Base-by-base conservation (phyloP, 1,284 basidiomycete genomes). In the Rhizoctonia solani region DNA sequence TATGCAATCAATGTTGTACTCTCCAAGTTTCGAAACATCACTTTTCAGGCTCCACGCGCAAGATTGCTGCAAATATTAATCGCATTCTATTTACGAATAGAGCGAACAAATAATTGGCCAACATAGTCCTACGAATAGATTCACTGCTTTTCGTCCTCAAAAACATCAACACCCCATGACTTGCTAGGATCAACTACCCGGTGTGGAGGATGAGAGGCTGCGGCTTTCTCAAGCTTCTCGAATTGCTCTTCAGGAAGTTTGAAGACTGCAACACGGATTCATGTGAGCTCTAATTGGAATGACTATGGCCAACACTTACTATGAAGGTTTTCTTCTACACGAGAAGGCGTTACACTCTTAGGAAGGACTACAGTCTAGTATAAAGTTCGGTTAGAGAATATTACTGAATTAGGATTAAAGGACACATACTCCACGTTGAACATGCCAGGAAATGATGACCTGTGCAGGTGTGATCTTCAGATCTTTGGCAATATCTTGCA, bases 1-100 rank as follows among this genome's bases (percentile, higher is more conserved):
- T 98, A 99, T 1, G 94, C 89, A 0, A 95, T 93, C 47, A 99
- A 83, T 63, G 92, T 89, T n/a, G n/a, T n/a, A n/a, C n/a, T n/a
- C n/a, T n/a, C n/a, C n/a, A n/a, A n/a, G n/a, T n/a, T n/a, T n/a
- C n/a, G n/a, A n/a, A n/a, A n/a, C n/a, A n/a, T n/a, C n/a, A n/a
- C n/a, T n/a, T n/a, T n/a, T n/a, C n/a, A n/a, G n/a, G n/a, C n/a
- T n/a, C n/a, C n/a, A n/a, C n/a, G n/a, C n/a, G n/a, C n/a, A n/a
- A n/a, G n/a, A n/a, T n/a, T n/a, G n/a, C n/a, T n/a, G n/a, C n/a
- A n/a, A n/a, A n/a, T n/a, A n/a, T n/a, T n/a, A n/a, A n/a, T n/a
- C n/a, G n/a, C n/a, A n/a, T n/a, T n/a, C n/a, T n/a, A n/a, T n/a
- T n/a, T n/a, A n/a, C n/a, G n/a, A n/a, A n/a, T n/a, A n/a, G n/a